Base-by-base conservation (phyloP, 2,329 filamentous ascomycete species). In the Raffaelea deltoideospora region DNA sequence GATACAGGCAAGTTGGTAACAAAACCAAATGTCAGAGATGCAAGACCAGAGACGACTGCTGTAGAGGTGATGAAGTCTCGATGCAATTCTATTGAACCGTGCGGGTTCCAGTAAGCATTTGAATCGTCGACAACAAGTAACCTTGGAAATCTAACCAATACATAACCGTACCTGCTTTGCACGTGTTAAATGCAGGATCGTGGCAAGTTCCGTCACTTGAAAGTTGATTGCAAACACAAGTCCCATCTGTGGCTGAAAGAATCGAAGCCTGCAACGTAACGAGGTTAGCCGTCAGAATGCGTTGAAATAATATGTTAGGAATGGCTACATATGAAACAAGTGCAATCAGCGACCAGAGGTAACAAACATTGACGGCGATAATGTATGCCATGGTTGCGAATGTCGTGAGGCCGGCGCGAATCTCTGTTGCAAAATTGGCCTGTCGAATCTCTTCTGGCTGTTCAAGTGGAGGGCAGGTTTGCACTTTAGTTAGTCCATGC, bases 301-400 rank as follows among this genome's bases (percentile, higher is more conserved):
- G n/a, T n/a, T n/a, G n/a, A n/a, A n/a, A n/a, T n/a, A n/a, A n/a
- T n/a, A n/a, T n/a, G n/a, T n/a, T n/a, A n/a, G n/a, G n/a, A n/a
- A n/a, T n/a, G n/a, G n/a, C n/a, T n/a, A n/a, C n/a, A n/a, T n/a
- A n/a, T n/a, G n/a, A n/a, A n/a, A n/a, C n/a, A n/a, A n/a, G n/a
- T n/a, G n/a, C n/a, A n/a, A n/a, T n/a, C n/a, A n/a, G n/a, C n/a
- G n/a, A n/a, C n/a, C n/a, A n/a, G n/a, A n/a, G n/a, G 15, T n/a
- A 1, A 48, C 64, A 48, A 44, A 72, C 72, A 47, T 78, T 77
- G 43, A 78, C 76, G 9, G 79, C 78, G 50, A 90, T 86, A 47
- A 90, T 88, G 56, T 87, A 88, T 13, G 81, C 79, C 82, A 86
- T 85, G 3, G 79, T 80, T 37, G 79, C 76, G 51, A 82, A 82